Evolutionary conservation across 768 basidiomycete genomes (phyloP), one percentile per base, ranked within the genome.

Genomic region (Kwoniella dendrophila): DNA sequence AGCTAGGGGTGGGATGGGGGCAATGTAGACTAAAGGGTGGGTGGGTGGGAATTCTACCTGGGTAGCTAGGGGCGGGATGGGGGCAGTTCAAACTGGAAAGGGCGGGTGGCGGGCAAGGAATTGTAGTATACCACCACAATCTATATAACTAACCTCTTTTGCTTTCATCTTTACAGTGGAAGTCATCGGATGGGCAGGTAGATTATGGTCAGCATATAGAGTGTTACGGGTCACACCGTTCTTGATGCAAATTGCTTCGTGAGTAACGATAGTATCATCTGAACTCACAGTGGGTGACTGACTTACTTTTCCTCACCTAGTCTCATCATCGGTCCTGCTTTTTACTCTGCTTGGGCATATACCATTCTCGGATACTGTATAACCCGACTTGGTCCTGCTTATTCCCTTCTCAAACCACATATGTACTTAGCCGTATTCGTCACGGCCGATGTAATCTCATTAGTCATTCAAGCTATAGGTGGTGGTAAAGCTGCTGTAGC

Each of bases 251-350:
- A 68, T 68, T 32, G 59, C 60, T 60, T 63, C 63, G 74, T 72
- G 33, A 55, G 66, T 64, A n/a, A n/a, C n/a, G n/a, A n/a, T n/a
- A n/a, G 12, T 24, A 40, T 30, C 34, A 26, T 4, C 41, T 24
- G 50, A 56, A 0, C 24, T 52, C 27, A 47, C 29, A 16, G 54
- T 20, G 38, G 20, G 36, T 55, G n/a, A 2, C 36, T 30, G 6
- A 7, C 41, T 0, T 26, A 4, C 41, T 18, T 20, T 22, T 24
- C 40, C 36, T 38, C 20, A 20, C 27, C 7, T 34, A 75, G 74
- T 27, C 72, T 79, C 2, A 76, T 78, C 36, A 63, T 80, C 36
- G 76, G 70, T 1, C 79, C 79, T 0, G 74, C 73, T 45, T 80
- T 78, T 66, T 78, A 74, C 75, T 73, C 72, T 0, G 79, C 76